Evolutionary conservation across 2,329 filamentous ascomycete species (phyloP).

Genomic region (Eurotiales sp.): DNA sequence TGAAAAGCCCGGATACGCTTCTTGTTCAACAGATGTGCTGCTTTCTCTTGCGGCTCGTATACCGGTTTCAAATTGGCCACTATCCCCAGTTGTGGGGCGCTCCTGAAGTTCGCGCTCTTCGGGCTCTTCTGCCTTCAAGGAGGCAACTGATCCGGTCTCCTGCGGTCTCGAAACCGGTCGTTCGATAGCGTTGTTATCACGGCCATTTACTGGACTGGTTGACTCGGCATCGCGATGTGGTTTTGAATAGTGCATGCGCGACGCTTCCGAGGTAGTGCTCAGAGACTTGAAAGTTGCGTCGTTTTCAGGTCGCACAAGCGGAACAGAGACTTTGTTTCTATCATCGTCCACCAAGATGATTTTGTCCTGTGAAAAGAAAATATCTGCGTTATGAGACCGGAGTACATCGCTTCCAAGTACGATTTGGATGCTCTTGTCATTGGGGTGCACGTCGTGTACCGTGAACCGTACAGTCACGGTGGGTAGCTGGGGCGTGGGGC

Average conservation of each 20-base stretch:
- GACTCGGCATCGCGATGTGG: slow-evolving; percentile 21
- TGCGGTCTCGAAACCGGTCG: slow-evolving; percentile 31
- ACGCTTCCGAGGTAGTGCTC: slow-evolving; percentile 50
- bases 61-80: slow-evolving; percentile 15
- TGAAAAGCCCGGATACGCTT: slow-evolving; percentile 15
- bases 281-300: slow-evolving; percentile 76
- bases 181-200: slow-evolving; percentile 1
- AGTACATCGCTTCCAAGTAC: slow-evolving; percentile 88
- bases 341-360: slow-evolving; percentile 85
- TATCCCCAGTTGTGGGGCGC: slow-evolving; percentile 13
- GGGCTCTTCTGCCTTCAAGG: slow-evolving; percentile 9
- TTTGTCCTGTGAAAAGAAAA: slow-evolving; percentile 87
- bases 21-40: slow-evolving; percentile 17
- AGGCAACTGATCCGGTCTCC: slow-evolving; percentile 20
- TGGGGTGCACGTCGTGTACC: slow-evolving; percentile 54
- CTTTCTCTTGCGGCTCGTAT: slow-evolving; percentile 16
- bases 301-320: slow-evolving; percentile 88
- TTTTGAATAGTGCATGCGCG: slow-evolving; percentile 13
- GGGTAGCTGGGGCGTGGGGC: slow-evolving; percentile 74
- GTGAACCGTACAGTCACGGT: slow-evolving; percentile 77
- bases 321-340: slow-evolving; percentile 80
- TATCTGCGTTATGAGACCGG: slow-evolving; percentile 79
- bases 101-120: slow-evolving; percentile 22
- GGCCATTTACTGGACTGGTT: neutral
- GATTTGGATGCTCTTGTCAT: slow-evolving; percentile 66